Base-by-base conservation (phyloP, 2,329 filamentous ascomycete genomes). In the Cercospora sp. region DNA sequence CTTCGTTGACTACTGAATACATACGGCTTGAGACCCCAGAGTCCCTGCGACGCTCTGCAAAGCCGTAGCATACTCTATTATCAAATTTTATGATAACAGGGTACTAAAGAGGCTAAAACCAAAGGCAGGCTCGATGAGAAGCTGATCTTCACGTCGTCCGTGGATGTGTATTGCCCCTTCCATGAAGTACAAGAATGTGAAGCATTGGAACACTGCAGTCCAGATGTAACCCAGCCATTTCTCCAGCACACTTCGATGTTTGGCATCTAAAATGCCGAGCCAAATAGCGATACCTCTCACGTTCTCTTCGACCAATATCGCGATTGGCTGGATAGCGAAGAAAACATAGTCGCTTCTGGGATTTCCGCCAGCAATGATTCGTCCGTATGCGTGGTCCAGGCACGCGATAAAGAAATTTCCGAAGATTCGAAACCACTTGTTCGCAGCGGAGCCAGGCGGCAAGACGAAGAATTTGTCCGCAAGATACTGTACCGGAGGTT, bases 311-410 rank as follows among this genome's bases (percentile, higher is more conserved):
- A 62, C 10, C 60, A 31, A 62, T 36, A 62, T 36, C 36, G 60
- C 60, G 23, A 62, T 45, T 12, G 60, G 60, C 18, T 62, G 60
- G 12, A 51, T 7, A 28, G 36, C 23, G 33, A 62, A 62, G 10
- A 62, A 26, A 10, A 26, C 42, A 31, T 20, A 51, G 23, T 62
- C 60, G 23, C 12, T 26, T 16, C 18, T 26, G n/a, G 42, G 18
- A 45, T 62, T 28, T 2, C 60, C 60, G 16, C 60, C 60, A 12
- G 9, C 60, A 18, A 62, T 62, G 33, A 62, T 28, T 5, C 60
- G 60, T 31, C 60, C 60, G 26, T 62, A 62, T 28, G 60, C 60
- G 40, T 62, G 60, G 40, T 62, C 60, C n/a, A 62, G n/a, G 60
- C 40, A 62, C 16, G 60, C 60, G n/a, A 62, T 62, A 10, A 62